Evolutionary conservation across 345 rosid genomes (phyloP).

Genomic region (Balakata baccata): DNA sequence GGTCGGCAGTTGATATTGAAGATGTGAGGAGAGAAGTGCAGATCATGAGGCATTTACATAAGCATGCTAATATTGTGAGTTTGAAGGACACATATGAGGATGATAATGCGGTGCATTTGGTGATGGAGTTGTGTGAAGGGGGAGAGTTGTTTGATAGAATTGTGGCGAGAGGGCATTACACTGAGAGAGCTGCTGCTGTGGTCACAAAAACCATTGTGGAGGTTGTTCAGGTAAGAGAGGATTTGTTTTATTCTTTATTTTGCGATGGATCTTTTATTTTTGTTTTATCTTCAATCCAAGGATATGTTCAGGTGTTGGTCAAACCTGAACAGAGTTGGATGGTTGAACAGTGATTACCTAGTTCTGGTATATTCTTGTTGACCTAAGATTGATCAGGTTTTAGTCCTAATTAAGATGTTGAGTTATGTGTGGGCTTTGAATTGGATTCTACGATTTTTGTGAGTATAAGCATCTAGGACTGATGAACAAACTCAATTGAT

Average conservation of each 20-base stretch:
- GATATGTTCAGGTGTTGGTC: not conserved
- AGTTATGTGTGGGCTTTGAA: too few species aligned
- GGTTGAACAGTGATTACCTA: not conserved
- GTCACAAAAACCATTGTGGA: slow-evolving; percentile 39
- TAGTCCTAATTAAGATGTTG: too few species aligned
- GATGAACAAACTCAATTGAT: too few species aligned
- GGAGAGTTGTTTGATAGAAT: slow-evolving; percentile 37
- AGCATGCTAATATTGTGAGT: slow-evolving; percentile 33
- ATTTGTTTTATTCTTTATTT: not conserved
- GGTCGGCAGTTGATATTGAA: slow-evolving; percentile 33
- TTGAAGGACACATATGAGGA: slow-evolving; percentile 33
- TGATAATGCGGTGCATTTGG: slow-evolving; percentile 34
- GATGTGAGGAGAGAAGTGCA: slow-evolving; percentile 39
- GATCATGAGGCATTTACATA: slow-evolving; percentile 32
- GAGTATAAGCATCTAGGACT: too few species aligned
- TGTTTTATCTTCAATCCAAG: not conserved
- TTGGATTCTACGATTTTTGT: too few species aligned
- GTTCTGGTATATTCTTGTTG: too few species aligned
- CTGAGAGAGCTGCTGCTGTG: slow-evolving; percentile 37
- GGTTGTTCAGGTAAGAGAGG: slow-evolving; percentile 32
- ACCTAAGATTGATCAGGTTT: too few species aligned
- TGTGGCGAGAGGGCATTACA: slow-evolving; percentile 38
- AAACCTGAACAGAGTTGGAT: not conserved
- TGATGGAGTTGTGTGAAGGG: slow-evolving; percentile 39
- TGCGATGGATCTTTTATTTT: not conserved